phyloP scores from a whole-genome alignment of 257 asterid genomes.

The Rauvolfia tetraphylla region DNA sequence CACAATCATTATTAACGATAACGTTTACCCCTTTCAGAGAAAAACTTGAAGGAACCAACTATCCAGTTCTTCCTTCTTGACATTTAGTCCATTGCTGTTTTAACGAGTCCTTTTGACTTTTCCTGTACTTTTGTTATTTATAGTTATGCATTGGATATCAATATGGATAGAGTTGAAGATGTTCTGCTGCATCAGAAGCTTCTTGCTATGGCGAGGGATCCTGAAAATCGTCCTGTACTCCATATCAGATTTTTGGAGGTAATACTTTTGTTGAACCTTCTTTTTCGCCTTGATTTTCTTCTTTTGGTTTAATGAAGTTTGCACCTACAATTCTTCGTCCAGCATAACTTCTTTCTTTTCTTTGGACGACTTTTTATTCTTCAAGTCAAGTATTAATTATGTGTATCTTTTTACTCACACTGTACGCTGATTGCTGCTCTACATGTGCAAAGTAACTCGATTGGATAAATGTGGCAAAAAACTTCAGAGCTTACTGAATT shows the following conservation, averaged over 20 bases:
- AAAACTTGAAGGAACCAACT: neutral
- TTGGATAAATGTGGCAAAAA: neutral
- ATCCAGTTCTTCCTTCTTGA: neutral
- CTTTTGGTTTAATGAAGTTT: neutral
- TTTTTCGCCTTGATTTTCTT: neutral
- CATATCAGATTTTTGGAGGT: constrained; percentile 81
- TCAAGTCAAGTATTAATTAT: neutral
- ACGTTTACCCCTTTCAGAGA: neutral
- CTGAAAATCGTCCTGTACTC: constrained; percentile 67
- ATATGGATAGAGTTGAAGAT: constrained; percentile 83
- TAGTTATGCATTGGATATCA: constrained; percentile 80
- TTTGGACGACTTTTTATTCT: neutral
- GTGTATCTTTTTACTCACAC: neutral
- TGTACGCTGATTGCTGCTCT: neutral
- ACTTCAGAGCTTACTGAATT: neutral
- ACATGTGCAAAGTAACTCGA: neutral
- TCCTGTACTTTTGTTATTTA: constrained; percentile 21
- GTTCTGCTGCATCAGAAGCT: constrained; percentile 79
- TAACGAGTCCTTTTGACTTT: neutral
- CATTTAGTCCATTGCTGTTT: neutral
- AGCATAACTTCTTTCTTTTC: neutral
- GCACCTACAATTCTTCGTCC: neutral
- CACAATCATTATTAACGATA: neutral
- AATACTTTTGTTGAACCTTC: constrained; percentile 3
- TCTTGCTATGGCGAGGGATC: constrained; percentile 76